Evolutionary conservation across 176 grass and related monocot species (phyloP).

Genomic region (Otatea glauca): DNA sequence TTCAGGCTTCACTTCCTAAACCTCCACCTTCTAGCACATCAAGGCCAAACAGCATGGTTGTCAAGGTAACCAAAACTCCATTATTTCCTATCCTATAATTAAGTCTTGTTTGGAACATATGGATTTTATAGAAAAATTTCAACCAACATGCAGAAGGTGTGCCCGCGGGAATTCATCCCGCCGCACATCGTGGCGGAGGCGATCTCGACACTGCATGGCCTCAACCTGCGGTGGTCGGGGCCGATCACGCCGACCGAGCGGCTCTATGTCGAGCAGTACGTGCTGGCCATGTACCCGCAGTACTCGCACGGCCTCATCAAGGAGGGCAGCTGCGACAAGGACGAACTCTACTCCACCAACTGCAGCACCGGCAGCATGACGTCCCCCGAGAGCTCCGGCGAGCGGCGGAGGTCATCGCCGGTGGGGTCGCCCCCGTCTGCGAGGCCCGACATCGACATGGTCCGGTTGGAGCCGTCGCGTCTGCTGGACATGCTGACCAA

Average conservation of each 20-base stretch:
- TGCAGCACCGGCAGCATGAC: conserved; percentile 16
- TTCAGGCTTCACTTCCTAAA: conserved; percentile 31
- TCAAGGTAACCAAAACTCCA: conserved; percentile 48
- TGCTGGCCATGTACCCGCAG: conserved; percentile 74
- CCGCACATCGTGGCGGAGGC: conserved; percentile 75
- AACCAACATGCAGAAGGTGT: conserved; percentile 55
- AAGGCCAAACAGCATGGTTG: conserved; percentile 78
- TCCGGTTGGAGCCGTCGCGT: conserved; percentile 61
- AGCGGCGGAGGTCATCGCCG: conserved; percentile 13
- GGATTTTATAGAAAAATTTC: neutral
- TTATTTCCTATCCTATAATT: neutral
- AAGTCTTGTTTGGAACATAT: neutral
- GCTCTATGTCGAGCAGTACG: conserved; percentile 70
- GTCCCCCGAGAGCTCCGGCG: conserved; percentile 5
- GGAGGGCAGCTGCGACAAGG: conserved; percentile 56
- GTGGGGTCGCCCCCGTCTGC: neutral
- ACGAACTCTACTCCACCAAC: conserved; percentile 57
- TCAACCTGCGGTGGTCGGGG: conserved; percentile 77
- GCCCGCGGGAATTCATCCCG: conserved; percentile 70
- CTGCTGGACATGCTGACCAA: conserved; percentile 67
- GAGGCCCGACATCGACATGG: conserved; percentile 43
- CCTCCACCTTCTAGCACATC: conserved; percentile 30
- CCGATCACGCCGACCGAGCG: conserved; percentile 71
- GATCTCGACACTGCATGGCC: conserved; percentile 65
- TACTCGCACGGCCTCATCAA: conserved; percentile 76